Evolutionary conservation across 306 rosid species (phyloP), one percentile per base, ranked within the genome.

Genomic region (Castanea mollissima): DNA sequence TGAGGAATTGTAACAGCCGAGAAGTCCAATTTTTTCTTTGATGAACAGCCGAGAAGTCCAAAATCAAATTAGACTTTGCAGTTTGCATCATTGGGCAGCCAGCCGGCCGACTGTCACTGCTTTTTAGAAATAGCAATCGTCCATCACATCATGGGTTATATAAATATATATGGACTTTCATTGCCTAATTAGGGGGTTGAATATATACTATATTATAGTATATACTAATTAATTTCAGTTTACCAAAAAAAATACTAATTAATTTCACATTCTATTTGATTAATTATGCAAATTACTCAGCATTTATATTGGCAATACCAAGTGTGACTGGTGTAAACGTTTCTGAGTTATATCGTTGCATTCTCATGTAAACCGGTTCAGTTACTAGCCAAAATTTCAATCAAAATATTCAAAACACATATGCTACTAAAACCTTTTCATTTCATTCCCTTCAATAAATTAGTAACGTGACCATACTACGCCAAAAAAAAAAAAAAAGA

Each of bases 1-100:
- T 0, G 46, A 41, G 12, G 16, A 49, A 13, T 49, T 49, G 54
- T 49, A 49, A 49, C 54, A 49, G 15, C 44, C 16, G 16, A 49
- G 54, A 49, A 58, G 14, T 21, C 7, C 49, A 60, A 75, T 23
- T 23, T 23, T 23, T 23, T 23, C 1, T 23, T 23, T 23, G 23
- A 23, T 23, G 23, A 27, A 27, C 29, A 27, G 29, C 46, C 16
- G 15, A 49, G 54, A 49, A 58, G 14, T 21, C 7, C 49, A 60
- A 75, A 59, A 44, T 67, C 69, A 74, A 74, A 14, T 21, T 41
- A 25, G 57, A 41, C 44, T 75, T 75, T 38, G 78, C 29, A 12
- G 16, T 75, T 75, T 38, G 59, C n/a, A 12, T 60, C 71, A 44
- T 21, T 12, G 25, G 25, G n/a, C 16, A 68, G 29, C 58, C 41